phyloP scores from a whole-genome alignment of 148 eudicot genomes.

The Rhododendron vialii region DNA sequence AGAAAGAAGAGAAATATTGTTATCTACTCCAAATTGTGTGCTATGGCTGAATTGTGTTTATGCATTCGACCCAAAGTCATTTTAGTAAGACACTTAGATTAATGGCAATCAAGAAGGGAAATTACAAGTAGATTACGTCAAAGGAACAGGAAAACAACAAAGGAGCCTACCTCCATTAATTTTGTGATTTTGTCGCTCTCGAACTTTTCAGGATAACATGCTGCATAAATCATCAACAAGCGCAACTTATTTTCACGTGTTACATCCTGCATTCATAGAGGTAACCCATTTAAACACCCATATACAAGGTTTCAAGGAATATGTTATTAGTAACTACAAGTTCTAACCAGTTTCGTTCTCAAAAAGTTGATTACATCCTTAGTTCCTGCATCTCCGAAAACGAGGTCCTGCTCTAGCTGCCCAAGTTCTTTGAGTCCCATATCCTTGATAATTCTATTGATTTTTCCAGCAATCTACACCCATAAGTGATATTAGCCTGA shows the following conservation, averaged over 20 bases:
- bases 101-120: background rate
- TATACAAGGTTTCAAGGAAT: background rate
- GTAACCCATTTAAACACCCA: background rate
- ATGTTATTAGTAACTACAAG: background rate
- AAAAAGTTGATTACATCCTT: conserved; percentile 85
- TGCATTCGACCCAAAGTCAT: background rate
- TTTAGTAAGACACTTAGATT: background rate
- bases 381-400: conserved; percentile 96
- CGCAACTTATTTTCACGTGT: conserved; percentile 82
- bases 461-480: conserved; percentile 85
- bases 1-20: background rate
- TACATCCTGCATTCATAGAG: conserved; percentile 54
- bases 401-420: conserved; percentile 92
- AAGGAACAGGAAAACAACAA: background rate
- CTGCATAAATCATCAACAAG: conserved; percentile 91
- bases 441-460: conserved; percentile 70
- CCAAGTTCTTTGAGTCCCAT: conserved; percentile 82
- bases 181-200: conserved; percentile 73
- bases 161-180: conserved; percentile 63
- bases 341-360: conserved; percentile 56
- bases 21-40: background rate
- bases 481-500: conserved; percentile 13
- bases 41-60: background rate
- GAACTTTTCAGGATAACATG: conserved; percentile 83
- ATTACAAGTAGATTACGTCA: background rate